Conservation (phyloP, 2,329 filamentous ascomycete species). For the Neofusicoccum kwambonambiense region DNA sequence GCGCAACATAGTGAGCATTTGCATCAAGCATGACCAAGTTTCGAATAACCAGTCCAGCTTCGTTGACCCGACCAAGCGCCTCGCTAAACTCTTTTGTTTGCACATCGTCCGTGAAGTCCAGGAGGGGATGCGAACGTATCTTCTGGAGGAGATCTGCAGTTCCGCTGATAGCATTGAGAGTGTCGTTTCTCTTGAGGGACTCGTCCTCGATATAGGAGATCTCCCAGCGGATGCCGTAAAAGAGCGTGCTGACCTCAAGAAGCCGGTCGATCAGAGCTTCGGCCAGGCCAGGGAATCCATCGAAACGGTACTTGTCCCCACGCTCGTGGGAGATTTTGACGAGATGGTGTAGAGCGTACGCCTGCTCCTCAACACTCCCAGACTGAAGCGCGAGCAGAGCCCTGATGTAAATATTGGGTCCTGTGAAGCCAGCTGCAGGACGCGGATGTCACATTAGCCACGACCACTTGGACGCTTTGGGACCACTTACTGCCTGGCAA, state of each 20-base stretch:
- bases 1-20: slow-evolving; percentile 79
- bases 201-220: slow-evolving; percentile 66
- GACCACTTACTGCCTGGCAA: slow-evolving; percentile 60
- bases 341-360: slow-evolving; percentile 89
- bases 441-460: slow-evolving; percentile 14
- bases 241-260: slow-evolving; percentile 73
- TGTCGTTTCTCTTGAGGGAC: slow-evolving; percentile 50
- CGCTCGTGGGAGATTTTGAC: slow-evolving; percentile 95
- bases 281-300: slow-evolving; percentile 82
- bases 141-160: slow-evolving; percentile 71
- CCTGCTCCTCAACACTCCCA: slow-evolving; percentile 74
- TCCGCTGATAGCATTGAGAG: slow-evolving; percentile 64
- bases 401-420: slow-evolving; percentile 87
- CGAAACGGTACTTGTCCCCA: slow-evolving; percentile 93
- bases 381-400: slow-evolving; percentile 83
- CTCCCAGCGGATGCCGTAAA: slow-evolving; percentile 80
- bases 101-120: slow-evolving; percentile 68
- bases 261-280: slow-evolving; percentile 86
- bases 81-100: slow-evolving; percentile 70
- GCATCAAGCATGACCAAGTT: slow-evolving; percentile 96
- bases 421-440: slow-evolving; percentile 58
- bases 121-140: slow-evolving; percentile 59
- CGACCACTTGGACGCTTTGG: not conserved
- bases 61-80: slow-evolving; percentile 72
- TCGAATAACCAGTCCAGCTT: slow-evolving; percentile 81